Conservation (phyloP, 352 stramenopile genomes). For the Phytophthora litchii region DNA sequence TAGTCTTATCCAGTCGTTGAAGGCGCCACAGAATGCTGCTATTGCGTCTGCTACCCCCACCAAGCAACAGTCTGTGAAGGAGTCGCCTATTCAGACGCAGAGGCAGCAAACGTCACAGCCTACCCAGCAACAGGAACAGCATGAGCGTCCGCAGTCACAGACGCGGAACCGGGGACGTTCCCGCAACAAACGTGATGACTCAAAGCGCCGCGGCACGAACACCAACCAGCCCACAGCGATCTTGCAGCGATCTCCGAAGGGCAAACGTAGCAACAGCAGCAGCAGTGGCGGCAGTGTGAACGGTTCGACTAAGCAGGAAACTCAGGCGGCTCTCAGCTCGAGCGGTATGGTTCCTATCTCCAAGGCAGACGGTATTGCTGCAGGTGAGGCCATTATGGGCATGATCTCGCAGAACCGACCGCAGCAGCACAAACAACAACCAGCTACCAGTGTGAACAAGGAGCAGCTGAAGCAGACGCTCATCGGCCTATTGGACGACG, state of each 20-base stretch:
- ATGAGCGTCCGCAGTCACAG: constrained; percentile 28
- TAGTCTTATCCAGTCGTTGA: constrained; percentile 70
- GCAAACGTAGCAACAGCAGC: constrained; percentile 37
- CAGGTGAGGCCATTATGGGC: constrained; percentile 81
- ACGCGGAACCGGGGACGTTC: constrained; percentile 54
- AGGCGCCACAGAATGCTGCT: constrained; percentile 39
- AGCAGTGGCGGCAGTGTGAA: constrained; percentile 36
- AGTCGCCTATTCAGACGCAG: constrained; percentile 21
- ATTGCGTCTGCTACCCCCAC: constrained; percentile 22
- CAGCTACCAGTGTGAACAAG: constrained; percentile 64
- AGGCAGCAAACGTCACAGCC: constrained; percentile 45
- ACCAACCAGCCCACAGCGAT: constrained; percentile 55
- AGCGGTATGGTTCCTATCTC: constrained; percentile 72
- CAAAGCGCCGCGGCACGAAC: constrained; percentile 40
- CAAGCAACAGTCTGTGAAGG: constrained; percentile 31
- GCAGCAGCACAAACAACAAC: constrained; percentile 42
- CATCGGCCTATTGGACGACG: constrained; percentile 78
- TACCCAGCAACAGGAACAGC: constrained; percentile 39
- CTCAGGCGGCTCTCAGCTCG: constrained; percentile 15
- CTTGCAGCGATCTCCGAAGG: constrained; percentile 62
- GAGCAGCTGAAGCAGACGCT: constrained; percentile 88
- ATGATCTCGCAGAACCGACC: constrained; percentile 72
- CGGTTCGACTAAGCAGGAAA: constrained; percentile 33
- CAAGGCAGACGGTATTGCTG: constrained; percentile 79
- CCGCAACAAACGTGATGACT: constrained; percentile 60